Evolutionary conservation across 805 yeast genomes (phyloP).

Genomic region (Candida silvicultrix): DNA sequence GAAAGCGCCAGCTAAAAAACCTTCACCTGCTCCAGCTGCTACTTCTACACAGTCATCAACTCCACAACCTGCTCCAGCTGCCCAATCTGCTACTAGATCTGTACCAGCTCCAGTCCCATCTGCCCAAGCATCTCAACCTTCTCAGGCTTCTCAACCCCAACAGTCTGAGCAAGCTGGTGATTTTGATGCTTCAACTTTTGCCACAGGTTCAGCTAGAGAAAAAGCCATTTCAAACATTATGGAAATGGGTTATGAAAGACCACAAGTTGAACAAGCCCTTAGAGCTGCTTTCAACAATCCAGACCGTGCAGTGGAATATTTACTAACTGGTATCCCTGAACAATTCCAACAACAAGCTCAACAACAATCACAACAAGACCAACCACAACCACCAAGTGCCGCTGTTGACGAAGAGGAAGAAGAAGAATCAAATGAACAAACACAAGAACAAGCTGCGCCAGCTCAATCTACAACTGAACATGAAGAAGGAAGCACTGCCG

Average conservation of each 20-base stretch:
- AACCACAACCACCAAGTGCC: slow-evolving; percentile 20
- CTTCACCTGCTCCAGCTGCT: slow-evolving; percentile 11
- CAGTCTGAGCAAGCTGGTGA: slow-evolving; percentile 13
- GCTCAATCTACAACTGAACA: slow-evolving; percentile 17
- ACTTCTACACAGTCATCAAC: slow-evolving; percentile 15
- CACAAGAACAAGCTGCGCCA: slow-evolving; percentile 1
- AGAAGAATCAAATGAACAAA: slow-evolving; percentile 3
- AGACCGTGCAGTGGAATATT: slow-evolving; percentile 94
- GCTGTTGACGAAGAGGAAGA: slow-evolving; percentile 14
- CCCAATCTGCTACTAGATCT: slow-evolving; percentile 7
- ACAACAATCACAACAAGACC: slow-evolving; percentile 11
- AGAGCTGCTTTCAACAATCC: slow-evolving; percentile 97
- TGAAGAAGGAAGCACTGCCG: slow-evolving; percentile 27
- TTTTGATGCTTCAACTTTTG: slow-evolving; percentile 46
- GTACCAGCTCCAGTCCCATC: slow-evolving; percentile 23
- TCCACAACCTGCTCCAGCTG: slow-evolving; percentile 18
- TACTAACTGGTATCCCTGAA: slow-evolving; percentile 86
- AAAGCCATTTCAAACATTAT: slow-evolving; percentile 74
- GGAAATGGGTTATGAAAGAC: slow-evolving; percentile 94
- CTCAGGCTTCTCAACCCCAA: slow-evolving; percentile 18
- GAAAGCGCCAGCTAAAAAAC: background rate
- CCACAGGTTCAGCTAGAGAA: slow-evolving; percentile 74
- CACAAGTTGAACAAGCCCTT: slow-evolving; percentile 83
- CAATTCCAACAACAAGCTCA: slow-evolving; percentile 27
- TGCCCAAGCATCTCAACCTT: slow-evolving; percentile 18